Percentiles rank a stretch among this genome's conserved stretches.
These are phyloP conservation scores for Colletotrichum sojae DNA, from an alignment of 2,329 filamentous ascomycete genomes.

Conservation along the genomic window DNA sequence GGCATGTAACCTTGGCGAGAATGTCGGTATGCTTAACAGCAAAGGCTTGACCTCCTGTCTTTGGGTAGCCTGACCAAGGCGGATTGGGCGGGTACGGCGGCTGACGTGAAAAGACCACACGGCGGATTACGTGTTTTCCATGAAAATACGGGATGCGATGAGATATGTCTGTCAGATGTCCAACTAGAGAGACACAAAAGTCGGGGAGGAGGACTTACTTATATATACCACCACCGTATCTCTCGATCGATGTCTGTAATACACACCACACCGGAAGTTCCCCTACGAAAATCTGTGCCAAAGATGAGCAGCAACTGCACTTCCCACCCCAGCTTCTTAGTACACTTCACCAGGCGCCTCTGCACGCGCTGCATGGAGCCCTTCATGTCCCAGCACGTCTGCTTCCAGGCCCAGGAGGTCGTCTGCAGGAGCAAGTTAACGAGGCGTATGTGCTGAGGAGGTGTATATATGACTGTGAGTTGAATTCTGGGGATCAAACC, in stretches of 20 bases:
- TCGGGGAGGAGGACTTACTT: not conserved
- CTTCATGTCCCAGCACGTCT: constrained; percentile 40
- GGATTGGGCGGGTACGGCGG: not conserved
- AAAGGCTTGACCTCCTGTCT: too few species aligned
- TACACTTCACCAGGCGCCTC: constrained; percentile 32
- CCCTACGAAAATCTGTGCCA: not conserved
- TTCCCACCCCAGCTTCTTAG: not conserved
- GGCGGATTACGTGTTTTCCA: not conserved
- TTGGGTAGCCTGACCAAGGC: not conserved
- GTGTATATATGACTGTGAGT: too few species aligned
- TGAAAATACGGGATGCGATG: not conserved
- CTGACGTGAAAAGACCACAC: not conserved
- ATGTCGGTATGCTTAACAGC: constrained; percentile 39
- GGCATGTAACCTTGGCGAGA: constrained; percentile 11
- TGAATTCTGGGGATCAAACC: too few species aligned
- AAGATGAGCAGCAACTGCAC: constrained; percentile 12
- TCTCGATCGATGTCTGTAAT: too few species aligned
- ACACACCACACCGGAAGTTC: too few species aligned
- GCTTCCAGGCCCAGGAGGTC: constrained; percentile 25
- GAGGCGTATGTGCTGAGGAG: not conserved
- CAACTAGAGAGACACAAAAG: not conserved
- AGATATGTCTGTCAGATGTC: not conserved
- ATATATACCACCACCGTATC: not conserved
- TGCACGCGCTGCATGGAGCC: constrained; percentile 41
- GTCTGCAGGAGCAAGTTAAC: not conserved